A percentile compares a stretch with the other conserved stretches of the same genome.
Conservation (phyloP, 2,329 filamentous ascomycete species). For the Lojkania enalia region DNA sequence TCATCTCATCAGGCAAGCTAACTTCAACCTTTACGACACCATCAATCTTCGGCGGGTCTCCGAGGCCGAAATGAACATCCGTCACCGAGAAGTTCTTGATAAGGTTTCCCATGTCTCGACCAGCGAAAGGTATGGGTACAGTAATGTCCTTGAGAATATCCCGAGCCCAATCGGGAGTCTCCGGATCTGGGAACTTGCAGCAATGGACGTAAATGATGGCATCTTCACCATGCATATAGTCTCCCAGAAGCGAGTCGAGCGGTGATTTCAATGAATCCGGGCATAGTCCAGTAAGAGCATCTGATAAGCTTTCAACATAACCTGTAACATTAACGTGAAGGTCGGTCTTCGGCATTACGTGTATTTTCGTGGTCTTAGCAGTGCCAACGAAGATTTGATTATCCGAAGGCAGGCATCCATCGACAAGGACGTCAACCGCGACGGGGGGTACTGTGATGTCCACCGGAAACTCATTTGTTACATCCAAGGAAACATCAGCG, state of each 20-base stretch:
- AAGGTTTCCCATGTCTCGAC: constrained; percentile 76
- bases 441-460: constrained; percentile 76
- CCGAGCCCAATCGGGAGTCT: constrained; percentile 80
- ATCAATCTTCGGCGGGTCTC: constrained; percentile 80
- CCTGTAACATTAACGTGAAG: constrained; percentile 72
- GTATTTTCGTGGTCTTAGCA: constrained; percentile 68
- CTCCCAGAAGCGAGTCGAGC: constrained; percentile 76
- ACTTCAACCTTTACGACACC: constrained; percentile 81
- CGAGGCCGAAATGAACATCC: constrained; percentile 83
- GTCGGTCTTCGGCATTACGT: constrained; percentile 68
- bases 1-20: constrained; percentile 80
- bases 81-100: constrained; percentile 86
- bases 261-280: constrained; percentile 79
- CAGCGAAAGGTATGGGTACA: constrained; percentile 81
- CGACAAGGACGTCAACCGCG: constrained; percentile 81
- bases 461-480: constrained; percentile 78
- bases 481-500: constrained; percentile 73
- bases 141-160: constrained; percentile 80
- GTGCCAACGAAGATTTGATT: constrained; percentile 78
- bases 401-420: constrained; percentile 73
- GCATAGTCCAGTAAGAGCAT: constrained; percentile 71
- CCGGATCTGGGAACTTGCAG: constrained; percentile 64
- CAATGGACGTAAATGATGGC: constrained; percentile 84
- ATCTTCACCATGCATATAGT: constrained; percentile 78
- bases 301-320: constrained; percentile 72